These are phyloP conservation scores for Solanum hybrid DNA, from an alignment of 305 asterid genomes.

Conservation along the genomic window DNA sequence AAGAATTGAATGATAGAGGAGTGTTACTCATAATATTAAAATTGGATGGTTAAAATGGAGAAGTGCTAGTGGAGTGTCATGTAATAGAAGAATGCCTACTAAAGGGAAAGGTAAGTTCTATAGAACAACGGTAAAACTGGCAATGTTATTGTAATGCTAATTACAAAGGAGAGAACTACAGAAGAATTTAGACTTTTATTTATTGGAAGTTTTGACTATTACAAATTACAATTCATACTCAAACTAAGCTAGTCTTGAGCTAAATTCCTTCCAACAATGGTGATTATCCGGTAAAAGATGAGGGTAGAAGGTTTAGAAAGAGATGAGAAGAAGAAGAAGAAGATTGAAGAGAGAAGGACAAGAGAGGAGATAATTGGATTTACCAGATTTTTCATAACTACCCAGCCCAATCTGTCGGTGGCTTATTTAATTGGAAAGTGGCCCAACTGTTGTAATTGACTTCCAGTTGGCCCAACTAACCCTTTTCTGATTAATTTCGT, in stretches of 20 bases:
- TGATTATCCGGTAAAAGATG: background rate
- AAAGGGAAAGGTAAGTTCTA: background rate
- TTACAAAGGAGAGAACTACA: background rate
- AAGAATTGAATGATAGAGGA: background rate
- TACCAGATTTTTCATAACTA: background rate
- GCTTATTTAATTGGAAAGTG: background rate
- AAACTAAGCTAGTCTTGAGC: background rate
- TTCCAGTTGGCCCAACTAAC: background rate
- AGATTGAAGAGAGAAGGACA: background rate
- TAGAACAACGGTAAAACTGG: background rate
- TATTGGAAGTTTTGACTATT: background rate
- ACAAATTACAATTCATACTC: background rate
- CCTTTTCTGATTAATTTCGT: background rate
- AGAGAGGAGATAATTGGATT: background rate
- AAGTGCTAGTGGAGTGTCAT: background rate
- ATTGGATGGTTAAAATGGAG: background rate
- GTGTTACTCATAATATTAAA: background rate
- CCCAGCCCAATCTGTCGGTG: background rate
- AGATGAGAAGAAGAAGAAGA: background rate
- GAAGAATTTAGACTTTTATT: background rate
- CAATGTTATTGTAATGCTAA: background rate
- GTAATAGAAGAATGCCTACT: background rate
- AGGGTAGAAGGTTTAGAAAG: background rate
- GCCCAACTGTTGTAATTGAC: too few relatives aligned
- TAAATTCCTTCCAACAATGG: background rate